Evolutionary conservation across 257 asterid species (phyloP).

Genomic region (Leonotis leonurus): DNA sequence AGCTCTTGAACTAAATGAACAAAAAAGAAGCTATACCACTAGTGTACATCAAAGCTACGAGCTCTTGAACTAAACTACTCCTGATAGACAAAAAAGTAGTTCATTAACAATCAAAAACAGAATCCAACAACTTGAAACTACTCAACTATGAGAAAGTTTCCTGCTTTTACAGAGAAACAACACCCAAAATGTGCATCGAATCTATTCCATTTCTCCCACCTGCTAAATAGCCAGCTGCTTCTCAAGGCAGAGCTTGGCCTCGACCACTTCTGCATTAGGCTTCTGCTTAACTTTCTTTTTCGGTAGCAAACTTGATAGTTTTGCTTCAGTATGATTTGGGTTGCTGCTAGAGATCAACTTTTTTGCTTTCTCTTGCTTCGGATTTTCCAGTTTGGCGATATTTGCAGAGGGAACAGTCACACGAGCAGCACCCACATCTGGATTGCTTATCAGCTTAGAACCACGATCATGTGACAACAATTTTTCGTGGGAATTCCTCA

Average conservation of each 20-base stretch:
- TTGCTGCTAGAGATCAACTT: slow-evolving; percentile 31
- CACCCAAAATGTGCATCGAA: slow-evolving; percentile 24
- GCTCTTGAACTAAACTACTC: too few species aligned
- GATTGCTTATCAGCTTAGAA: slow-evolving; percentile 28
- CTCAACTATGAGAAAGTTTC: background rate
- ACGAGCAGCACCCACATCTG: slow-evolving; percentile 20
- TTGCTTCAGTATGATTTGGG: slow-evolving; percentile 15
- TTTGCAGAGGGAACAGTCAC: slow-evolving; percentile 27
- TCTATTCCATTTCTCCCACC: slow-evolving; percentile 31
- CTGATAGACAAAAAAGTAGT: background rate
- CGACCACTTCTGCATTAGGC: slow-evolving; percentile 28
- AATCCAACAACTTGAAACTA: background rate
- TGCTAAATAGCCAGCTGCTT: slow-evolving; percentile 25
- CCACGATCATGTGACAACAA: slow-evolving; percentile 23
- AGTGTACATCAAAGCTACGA: too few species aligned
- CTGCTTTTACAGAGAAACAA: slow-evolving; percentile 12
- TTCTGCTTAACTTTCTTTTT: slow-evolving; percentile 55
- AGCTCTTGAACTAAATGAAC: too few species aligned
- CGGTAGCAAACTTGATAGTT: slow-evolving; percentile 26
- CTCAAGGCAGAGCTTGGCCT: slow-evolving; percentile 32
- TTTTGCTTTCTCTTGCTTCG: slow-evolving; percentile 41
- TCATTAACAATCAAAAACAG: background rate
- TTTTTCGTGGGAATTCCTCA: slow-evolving; percentile 36
- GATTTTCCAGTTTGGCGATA: slow-evolving; percentile 27
- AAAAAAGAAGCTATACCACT: too few species aligned